Percentiles rank a stretch among this genome's conserved stretches.
These are phyloP conservation scores for Pestalotiopsis sp. DNA, from an alignment of 2,329 filamentous ascomycete species.

Conservation along the genomic window DNA sequence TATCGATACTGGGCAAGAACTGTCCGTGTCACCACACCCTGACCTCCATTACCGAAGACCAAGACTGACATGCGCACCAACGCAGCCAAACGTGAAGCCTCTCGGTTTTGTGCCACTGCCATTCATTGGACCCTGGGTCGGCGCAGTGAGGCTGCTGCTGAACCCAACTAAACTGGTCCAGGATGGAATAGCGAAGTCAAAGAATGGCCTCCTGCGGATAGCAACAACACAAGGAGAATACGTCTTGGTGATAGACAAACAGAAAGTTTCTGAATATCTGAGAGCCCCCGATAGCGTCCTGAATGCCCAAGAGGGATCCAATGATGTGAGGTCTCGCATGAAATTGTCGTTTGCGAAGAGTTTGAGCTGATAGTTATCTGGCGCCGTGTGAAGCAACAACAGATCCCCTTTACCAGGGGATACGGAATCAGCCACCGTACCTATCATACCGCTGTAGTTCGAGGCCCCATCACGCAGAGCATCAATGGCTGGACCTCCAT, in stretches of 20 bases:
- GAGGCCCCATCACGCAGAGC: conserved; percentile 12
- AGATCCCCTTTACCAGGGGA: conserved; percentile 15
- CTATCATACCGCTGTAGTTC: conserved; percentile 12
- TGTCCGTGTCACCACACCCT: not conserved
- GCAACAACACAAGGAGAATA: conserved; percentile 12
- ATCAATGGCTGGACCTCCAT: conserved; percentile 8
- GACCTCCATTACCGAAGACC: not conserved
- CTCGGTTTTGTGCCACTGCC: conserved; percentile 10
- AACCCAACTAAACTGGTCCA: not conserved
- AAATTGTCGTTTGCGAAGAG: not conserved
- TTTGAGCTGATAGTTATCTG: not conserved
- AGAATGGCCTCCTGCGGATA: conserved; percentile 11
- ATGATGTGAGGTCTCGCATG: conserved; percentile 10
- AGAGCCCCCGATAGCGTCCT: conserved; percentile 11
- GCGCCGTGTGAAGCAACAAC: conserved; percentile 9
- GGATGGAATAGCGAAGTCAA: conserved; percentile 9
- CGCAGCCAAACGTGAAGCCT: conserved; percentile 9
- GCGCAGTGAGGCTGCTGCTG: conserved; percentile 2
- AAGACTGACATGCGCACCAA: not conserved
- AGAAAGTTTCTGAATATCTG: conserved; percentile 13
- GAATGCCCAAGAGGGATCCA: conserved; percentile 13
- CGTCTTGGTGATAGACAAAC: conserved; percentile 10
- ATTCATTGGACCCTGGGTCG: conserved; percentile 11
- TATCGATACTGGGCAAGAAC: conserved; percentile 10
- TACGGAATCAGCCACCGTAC: conserved; percentile 14